These are phyloP conservation scores for Trichoderma gamsii DNA, from an alignment of 495 filamentous ascomycete genomes.

Conservation along the genomic window DNA sequence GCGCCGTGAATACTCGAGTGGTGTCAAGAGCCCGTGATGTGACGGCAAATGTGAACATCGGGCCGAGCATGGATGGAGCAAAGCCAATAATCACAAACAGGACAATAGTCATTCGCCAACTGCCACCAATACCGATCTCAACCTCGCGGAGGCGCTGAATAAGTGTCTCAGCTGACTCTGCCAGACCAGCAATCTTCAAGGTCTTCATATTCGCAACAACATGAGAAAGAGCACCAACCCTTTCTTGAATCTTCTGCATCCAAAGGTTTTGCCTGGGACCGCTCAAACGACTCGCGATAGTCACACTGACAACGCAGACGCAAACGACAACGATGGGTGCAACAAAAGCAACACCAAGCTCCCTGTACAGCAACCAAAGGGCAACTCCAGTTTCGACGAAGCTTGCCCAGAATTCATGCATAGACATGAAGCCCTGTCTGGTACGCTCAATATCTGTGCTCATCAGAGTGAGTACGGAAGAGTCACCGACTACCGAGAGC, in stretches of 20 bases:
- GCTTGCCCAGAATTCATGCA: constrained; percentile 53
- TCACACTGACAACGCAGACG: background rate
- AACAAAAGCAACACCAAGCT: constrained; percentile 26
- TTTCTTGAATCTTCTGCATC: constrained; percentile 33
- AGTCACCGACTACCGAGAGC: constrained; percentile 37
- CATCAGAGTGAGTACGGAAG: constrained; percentile 35
- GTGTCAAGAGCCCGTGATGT: constrained; percentile 33
- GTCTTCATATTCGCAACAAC: constrained; percentile 38
- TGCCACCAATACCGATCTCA: constrained; percentile 50
- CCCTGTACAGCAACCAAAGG: constrained; percentile 24
- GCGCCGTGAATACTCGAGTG: constrained; percentile 47
- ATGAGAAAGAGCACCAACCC: constrained; percentile 29
- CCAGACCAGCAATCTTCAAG: constrained; percentile 39
- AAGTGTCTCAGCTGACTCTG: constrained; percentile 23
- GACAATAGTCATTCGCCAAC: constrained; percentile 44
- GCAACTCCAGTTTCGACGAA: constrained; percentile 25
- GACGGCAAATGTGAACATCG: constrained; percentile 27
- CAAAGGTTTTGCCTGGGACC: constrained; percentile 26
- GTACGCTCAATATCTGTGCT: constrained; percentile 51
- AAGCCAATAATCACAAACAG: constrained; percentile 19
- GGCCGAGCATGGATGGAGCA: constrained; percentile 27
- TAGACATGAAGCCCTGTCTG: constrained; percentile 37
- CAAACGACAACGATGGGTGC: constrained; percentile 18
- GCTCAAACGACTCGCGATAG: constrained; percentile 28
- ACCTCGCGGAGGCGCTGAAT: constrained; percentile 44